Evolutionary conservation across 768 basidiomycete species (phyloP).

Genomic region (Lactarius sanguifluus): DNA sequence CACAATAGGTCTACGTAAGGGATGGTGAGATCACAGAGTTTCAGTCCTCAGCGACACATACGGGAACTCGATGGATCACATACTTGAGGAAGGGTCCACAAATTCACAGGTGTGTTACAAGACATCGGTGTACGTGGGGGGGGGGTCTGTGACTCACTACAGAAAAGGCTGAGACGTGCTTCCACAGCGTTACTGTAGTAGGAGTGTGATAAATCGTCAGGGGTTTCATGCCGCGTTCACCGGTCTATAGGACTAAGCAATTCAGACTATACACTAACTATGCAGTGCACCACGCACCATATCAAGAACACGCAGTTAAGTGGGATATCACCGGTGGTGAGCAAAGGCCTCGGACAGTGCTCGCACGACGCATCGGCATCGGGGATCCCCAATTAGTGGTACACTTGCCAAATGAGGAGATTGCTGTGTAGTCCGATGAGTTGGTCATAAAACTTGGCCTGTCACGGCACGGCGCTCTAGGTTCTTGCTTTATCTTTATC

Average conservation of each 20-base stretch:
- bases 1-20: neutral
- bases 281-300: neutral
- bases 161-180: neutral
- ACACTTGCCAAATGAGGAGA: constrained; percentile 4
- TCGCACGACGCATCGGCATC: neutral
- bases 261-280: neutral
- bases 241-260: constrained; percentile 10
- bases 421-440: constrained; percentile 1
- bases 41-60: neutral
- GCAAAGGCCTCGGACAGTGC: neutral
- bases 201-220: neutral
- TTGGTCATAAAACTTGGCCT: constrained; percentile 16
- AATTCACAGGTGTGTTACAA: neutral
- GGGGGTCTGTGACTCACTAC: neutral
- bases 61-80: neutral
- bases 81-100: neutral
- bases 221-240: neutral
- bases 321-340: constrained; percentile 3
- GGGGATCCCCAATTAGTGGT: constrained; percentile 4
- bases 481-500: neutral
- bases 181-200: neutral
- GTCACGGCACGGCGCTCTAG: neutral
- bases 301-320: constrained; percentile 1
- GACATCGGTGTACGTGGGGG: neutral
- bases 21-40: neutral